Conservation (phyloP, 2,329 filamentous ascomycete species). For the Paecilomyces dactylethromorphus region DNA sequence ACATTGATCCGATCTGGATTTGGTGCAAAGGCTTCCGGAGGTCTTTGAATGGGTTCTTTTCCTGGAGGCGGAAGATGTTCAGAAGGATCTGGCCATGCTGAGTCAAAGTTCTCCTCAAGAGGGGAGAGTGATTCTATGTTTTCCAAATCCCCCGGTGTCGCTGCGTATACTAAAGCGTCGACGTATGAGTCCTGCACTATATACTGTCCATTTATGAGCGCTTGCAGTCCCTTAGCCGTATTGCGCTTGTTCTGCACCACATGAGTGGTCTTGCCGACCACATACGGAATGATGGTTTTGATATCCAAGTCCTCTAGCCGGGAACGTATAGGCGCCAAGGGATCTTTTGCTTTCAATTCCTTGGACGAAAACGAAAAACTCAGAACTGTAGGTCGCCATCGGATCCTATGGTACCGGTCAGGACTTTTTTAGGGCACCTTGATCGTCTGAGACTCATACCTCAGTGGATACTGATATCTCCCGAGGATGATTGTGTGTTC, state of each 20-base stretch:
- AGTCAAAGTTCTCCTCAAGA: slow-evolving; percentile 74
- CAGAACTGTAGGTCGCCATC: slow-evolving; percentile 74
- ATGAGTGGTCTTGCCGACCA: slow-evolving; percentile 68
- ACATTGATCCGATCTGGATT: slow-evolving; percentile 60
- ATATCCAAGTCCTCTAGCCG: slow-evolving; percentile 80
- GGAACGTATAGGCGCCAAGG: slow-evolving; percentile 55
- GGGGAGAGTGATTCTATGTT: slow-evolving; percentile 46
- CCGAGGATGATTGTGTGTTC: slow-evolving; percentile 66
- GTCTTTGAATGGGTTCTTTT: slow-evolving; percentile 65
- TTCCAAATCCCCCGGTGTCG: slow-evolving; percentile 46
- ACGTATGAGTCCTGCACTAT: slow-evolving; percentile 71
- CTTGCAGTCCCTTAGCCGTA: slow-evolving; percentile 78
- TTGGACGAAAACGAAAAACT: slow-evolving; percentile 71
- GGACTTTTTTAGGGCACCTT: not conserved
- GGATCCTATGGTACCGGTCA: slow-evolving; percentile 48
- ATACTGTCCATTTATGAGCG: slow-evolving; percentile 70
- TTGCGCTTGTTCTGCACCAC: slow-evolving; percentile 86
- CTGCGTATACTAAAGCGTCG: slow-evolving; percentile 60
- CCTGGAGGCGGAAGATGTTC: slow-evolving; percentile 67
- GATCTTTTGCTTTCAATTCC: slow-evolving; percentile 58
- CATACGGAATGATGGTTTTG: slow-evolving; percentile 71
- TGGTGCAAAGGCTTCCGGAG: slow-evolving; percentile 65
- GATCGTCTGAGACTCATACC: slow-evolving; percentile 17
- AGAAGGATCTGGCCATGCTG: slow-evolving; percentile 68
- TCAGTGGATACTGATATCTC: slow-evolving; percentile 53